Percentiles rank a stretch among this genome's conserved stretches.
Conservation (phyloP, 345 rosid species). For the Combretum micranthum region DNA sequence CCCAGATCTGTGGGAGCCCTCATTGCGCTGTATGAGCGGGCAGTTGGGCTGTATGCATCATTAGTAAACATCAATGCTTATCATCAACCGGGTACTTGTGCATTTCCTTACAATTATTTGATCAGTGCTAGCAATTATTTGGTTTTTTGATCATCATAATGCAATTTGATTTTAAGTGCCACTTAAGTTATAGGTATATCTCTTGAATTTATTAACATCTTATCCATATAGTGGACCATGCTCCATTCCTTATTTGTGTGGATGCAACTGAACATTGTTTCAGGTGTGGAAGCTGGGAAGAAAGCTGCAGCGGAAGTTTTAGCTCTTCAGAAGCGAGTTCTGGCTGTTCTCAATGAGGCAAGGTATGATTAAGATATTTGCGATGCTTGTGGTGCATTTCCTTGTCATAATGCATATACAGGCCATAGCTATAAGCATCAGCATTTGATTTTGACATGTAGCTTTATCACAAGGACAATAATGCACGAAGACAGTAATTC, state of each 20-base stretch:
- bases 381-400: neutral
- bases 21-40: constrained; percentile 92
- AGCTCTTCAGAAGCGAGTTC: constrained; percentile 89
- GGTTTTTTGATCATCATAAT: no score
- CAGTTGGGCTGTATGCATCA: constrained; percentile 88
- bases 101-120: neutral
- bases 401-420: no score
- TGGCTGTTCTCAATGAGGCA: constrained; percentile 89
- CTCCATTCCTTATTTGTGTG: no score
- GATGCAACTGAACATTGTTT: neutral
- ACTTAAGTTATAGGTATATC: no score
- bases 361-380: constrained; percentile 35
- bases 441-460: neutral
- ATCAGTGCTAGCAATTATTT: no score
- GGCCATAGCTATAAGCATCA: no score
- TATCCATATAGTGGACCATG: no score
- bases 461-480: neutral
- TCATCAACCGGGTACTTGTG: constrained; percentile 83
- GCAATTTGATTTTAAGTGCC: no score
- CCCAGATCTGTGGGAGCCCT: constrained; percentile 91
- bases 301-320: constrained; percentile 96
- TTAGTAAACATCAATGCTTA: constrained; percentile 87
- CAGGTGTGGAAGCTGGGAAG: constrained; percentile 99
- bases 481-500: no score
- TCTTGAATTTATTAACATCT: no score